These are phyloP conservation scores for Rostrohypoxylon terebratum DNA, from an alignment of 495 filamentous ascomycete genomes.

Conservation along the genomic window DNA sequence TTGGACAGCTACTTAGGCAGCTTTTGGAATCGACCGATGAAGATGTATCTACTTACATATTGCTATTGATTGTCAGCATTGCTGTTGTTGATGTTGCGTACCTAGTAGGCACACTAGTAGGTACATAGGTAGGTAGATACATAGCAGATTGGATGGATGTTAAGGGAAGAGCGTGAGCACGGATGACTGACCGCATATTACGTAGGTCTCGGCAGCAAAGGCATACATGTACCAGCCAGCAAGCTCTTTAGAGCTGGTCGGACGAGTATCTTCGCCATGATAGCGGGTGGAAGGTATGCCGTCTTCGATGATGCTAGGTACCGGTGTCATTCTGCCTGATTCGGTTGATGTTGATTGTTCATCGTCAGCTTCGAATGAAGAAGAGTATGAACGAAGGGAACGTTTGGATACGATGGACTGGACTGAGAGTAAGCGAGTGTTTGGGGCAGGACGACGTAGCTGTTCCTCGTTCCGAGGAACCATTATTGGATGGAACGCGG, in stretches of 20 bases:
- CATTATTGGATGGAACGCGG: conserved; percentile 46
- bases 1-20: not conserved
- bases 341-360: conserved; percentile 64
- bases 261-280: conserved; percentile 85
- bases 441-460: conserved; percentile 51
- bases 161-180: conserved; percentile 10
- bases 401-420: conserved; percentile 58
- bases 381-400: conserved; percentile 59
- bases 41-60: conserved; percentile 46
- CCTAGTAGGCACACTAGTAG: too few relatives aligned
- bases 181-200: conserved; percentile 81
- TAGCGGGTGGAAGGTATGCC: conserved; percentile 60
- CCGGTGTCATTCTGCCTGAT: conserved; percentile 53
- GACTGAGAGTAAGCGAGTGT: conserved; percentile 58
- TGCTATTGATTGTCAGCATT: conserved; percentile 43
- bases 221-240: conserved; percentile 96
- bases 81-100: not conserved
- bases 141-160: not conserved
- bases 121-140: too few relatives aligned
- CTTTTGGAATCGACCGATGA: not conserved
- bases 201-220: conserved; percentile 97
- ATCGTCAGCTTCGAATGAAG: conserved; percentile 72
- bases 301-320: conserved; percentile 45
- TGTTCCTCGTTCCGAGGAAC: conserved; percentile 51
- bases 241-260: conserved; percentile 88